A percentile compares a stretch with the other conserved stretches of the same genome.
These are phyloP conservation scores for Sporisorium graminicola DNA, from an alignment of 1,284 basidiomycete genomes.

Conservation along the genomic window DNA sequence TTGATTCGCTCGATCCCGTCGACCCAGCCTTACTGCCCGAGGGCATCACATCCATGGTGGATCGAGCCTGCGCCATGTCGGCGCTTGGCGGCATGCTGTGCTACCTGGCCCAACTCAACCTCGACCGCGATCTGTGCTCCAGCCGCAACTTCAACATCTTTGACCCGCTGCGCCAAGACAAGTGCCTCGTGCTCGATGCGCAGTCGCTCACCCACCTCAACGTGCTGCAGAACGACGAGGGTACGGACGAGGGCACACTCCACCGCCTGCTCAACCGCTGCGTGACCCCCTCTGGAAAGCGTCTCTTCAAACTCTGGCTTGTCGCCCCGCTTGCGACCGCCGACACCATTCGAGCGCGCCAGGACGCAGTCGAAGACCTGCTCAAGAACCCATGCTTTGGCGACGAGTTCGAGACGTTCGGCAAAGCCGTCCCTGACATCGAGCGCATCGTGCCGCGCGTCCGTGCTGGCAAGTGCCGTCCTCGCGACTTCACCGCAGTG, in stretches of 20 bases:
- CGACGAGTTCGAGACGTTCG: conserved; percentile 61
- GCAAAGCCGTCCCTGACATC: conserved; percentile 63
- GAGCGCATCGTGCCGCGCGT: conserved; percentile 67
- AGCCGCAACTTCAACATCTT: conserved; percentile 67
- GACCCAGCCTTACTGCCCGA: conserved; percentile 52
- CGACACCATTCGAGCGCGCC: conserved; percentile 60
- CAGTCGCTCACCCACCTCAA: conserved; percentile 68
- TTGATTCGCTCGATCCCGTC: conserved; percentile 47
- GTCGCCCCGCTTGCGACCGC: conserved; percentile 60
- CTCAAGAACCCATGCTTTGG: conserved; percentile 50
- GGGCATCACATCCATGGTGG: conserved; percentile 57
- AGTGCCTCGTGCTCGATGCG: conserved; percentile 66
- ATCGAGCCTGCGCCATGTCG: conserved; percentile 55
- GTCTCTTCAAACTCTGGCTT: conserved; percentile 68
- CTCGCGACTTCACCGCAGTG: conserved; percentile 65
- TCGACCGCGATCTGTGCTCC: conserved; percentile 65
- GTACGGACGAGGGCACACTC: conserved; percentile 65
- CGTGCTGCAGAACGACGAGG: conserved; percentile 67
- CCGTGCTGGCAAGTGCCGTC: conserved; percentile 64
- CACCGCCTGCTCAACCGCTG: conserved; percentile 68
- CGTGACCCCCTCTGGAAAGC: conserved; percentile 67
- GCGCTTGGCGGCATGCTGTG: conserved; percentile 66
- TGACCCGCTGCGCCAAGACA: conserved; percentile 57
- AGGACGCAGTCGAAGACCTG: conserved; percentile 67
- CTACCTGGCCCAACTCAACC: conserved; percentile 66